A percentile compares a stretch with the other conserved stretches of the same genome.
Evolutionary conservation across 768 basidiomycete species (phyloP).

Genomic region (Filobasidium floriforme): DNA sequence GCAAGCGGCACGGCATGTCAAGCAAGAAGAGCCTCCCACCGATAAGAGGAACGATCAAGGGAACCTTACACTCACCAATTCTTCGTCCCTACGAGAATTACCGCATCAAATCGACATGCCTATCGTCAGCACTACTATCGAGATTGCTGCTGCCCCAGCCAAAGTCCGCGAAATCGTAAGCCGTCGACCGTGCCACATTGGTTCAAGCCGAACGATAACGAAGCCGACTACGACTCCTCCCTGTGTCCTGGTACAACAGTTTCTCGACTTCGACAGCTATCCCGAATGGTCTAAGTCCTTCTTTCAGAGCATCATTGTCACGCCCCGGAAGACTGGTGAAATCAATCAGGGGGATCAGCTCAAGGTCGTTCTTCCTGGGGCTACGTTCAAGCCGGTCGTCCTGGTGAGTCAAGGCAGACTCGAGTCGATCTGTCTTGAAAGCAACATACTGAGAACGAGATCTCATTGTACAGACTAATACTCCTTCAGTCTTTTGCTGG

Average conservation of each 20-base stretch:
- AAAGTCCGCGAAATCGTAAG: neutral
- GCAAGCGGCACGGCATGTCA: no score
- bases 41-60: no score
- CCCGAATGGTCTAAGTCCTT: neutral
- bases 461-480: neutral
- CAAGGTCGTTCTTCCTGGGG: neutral
- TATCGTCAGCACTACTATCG: neutral
- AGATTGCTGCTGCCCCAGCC: neutral
- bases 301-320: neutral
- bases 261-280: neutral
- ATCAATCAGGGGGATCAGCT: neutral
- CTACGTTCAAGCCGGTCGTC: neutral
- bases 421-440: neutral
- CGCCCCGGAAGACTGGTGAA: neutral
- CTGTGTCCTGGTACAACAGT: neutral
- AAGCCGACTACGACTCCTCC: slow-evolving; percentile 1
- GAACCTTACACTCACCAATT: no score
- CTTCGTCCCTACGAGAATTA: no score
- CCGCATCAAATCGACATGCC: neutral
- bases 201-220: neutral
- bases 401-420: neutral
- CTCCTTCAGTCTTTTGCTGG: neutral
- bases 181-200: neutral
- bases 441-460: no score
- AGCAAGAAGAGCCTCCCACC: no score